Percentiles rank a stretch among this genome's conserved stretches.
Conservation (phyloP, 164 flowering plant species). For the Piper longum region DNA sequence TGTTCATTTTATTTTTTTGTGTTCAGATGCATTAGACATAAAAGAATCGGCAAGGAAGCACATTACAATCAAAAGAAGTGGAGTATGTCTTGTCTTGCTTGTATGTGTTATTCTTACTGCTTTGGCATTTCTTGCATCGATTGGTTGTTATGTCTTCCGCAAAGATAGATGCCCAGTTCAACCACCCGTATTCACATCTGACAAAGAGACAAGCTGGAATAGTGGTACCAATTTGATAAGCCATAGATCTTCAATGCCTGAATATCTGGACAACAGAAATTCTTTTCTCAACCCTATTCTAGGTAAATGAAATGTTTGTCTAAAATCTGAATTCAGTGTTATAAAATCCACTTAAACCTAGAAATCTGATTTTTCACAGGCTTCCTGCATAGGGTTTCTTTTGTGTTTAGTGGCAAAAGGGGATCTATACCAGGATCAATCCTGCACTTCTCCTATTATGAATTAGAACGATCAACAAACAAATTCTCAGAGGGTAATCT, state of each 20-base stretch:
- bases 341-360: too few species aligned
- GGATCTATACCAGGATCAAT: constrained; percentile 41
- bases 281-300: constrained; percentile 22
- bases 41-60: constrained; percentile 26
- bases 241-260: constrained; percentile 28
- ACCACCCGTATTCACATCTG: constrained; percentile 38
- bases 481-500: constrained; percentile 58
- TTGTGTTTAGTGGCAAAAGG: constrained; percentile 29
- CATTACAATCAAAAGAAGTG: constrained; percentile 32
- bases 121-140: constrained; percentile 44
- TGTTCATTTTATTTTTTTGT: constrained; percentile 7
- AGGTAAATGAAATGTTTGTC: constrained; percentile 25
- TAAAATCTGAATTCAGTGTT: neutral
- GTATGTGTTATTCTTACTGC: constrained; percentile 46
- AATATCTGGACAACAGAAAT: constrained; percentile 17
- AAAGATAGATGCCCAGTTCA: constrained; percentile 35
- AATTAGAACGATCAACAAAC: constrained; percentile 68
- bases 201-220: constrained; percentile 55
- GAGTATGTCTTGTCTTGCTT: constrained; percentile 44
- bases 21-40: constrained; percentile 29
- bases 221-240: constrained; percentile 65
- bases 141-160: constrained; percentile 38
- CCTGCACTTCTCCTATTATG: constrained; percentile 50
- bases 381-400: constrained; percentile 23
- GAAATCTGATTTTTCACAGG: neutral